Base-by-base conservation (phyloP, 2,329 filamentous ascomycete species). In the Aspergillus tamarii region DNA sequence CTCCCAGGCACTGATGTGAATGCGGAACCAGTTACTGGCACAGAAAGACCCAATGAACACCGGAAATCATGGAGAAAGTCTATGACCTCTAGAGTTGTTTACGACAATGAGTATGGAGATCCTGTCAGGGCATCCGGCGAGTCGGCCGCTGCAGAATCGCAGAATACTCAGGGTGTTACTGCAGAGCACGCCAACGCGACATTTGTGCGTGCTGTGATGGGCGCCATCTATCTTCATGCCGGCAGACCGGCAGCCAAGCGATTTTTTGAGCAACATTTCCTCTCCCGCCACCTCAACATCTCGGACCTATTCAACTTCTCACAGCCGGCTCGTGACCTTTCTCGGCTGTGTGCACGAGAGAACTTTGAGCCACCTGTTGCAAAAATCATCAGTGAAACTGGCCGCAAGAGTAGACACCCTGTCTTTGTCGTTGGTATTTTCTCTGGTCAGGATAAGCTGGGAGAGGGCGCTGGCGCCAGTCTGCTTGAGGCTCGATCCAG, bases 381-480 rank as follows among this genome's bases (percentile, higher is more conserved):
- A 19, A 88, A 94, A 62, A 86, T 99, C 60, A 86, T 97, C 71
- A 92, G 89, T 72, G 95, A 99, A 83, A 98, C 95, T 4, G 95
- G 95, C 76, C 88, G 95, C 63, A 78, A 86, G 70, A 95, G 91
- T 72, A 88, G 91, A 76, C 91, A 91, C 64, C 94, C 95, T 19
- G 95, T 99, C 19, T 98, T 90, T 74, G 89, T 97, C 34, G 94
- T 99, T 16, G 95, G 94, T 63, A 94, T 99, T 66, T 99, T 91
- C 82, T 96, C 91, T 69, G 95, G 94, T 58, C 84, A 85, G 65
- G 94, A 99, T 77, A 94, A 95, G 85, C 84, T 99, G 48, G 95
- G 94, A 61, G 94, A 99, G 82, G 95, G 89, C n/a, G 85, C 89
- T 23, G 95, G 91, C 28, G 83, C 90, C 56, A 94, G 87, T 78